phyloP scores from a whole-genome alignment of 495 filamentous ascomycete species.

The Neurospora sp. region DNA sequence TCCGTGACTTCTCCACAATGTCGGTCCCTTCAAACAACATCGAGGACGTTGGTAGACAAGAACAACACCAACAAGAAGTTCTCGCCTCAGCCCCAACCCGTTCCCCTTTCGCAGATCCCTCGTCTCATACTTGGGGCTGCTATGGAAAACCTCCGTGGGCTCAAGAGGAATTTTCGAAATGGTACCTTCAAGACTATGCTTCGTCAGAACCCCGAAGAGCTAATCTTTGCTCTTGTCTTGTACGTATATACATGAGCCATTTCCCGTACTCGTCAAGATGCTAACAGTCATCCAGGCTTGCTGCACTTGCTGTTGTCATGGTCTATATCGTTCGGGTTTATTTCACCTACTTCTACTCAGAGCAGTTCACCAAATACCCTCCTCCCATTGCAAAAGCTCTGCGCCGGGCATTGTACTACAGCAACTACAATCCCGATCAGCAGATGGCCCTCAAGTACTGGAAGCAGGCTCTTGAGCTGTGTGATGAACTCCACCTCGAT shows the following conservation, averaged over 20 bases:
- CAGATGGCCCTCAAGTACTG: conserved; percentile 71
- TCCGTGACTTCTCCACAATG: conserved; percentile 1
- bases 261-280: neutral
- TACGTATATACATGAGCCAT: neutral
- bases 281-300: conserved; percentile 16
- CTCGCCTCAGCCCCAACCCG: conserved; percentile 11
- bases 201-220: conserved; percentile 31
- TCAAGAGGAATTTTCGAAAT: conserved; percentile 24
- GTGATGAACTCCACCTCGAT: conserved; percentile 64
- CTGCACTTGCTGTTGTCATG: conserved; percentile 41
- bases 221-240: conserved; percentile 23
- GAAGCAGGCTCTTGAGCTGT: conserved; percentile 59
- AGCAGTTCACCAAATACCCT: conserved; percentile 57
- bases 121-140: conserved; percentile 21
- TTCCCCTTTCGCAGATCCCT: conserved; percentile 7
- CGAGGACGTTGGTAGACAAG: neutral
- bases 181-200: conserved; percentile 23
- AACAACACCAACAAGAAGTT: conserved; percentile 10
- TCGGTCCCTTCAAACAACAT: conserved; percentile 13
- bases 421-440: conserved; percentile 61
- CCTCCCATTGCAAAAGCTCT: conserved; percentile 67
- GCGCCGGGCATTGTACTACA: conserved; percentile 80
- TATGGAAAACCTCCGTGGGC: conserved; percentile 20
- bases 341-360: conserved; percentile 53
- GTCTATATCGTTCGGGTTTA: conserved; percentile 55